phyloP scores from a whole-genome alignment of 2,329 filamentous ascomycete genomes.

The Dothideomycetes sp. region DNA sequence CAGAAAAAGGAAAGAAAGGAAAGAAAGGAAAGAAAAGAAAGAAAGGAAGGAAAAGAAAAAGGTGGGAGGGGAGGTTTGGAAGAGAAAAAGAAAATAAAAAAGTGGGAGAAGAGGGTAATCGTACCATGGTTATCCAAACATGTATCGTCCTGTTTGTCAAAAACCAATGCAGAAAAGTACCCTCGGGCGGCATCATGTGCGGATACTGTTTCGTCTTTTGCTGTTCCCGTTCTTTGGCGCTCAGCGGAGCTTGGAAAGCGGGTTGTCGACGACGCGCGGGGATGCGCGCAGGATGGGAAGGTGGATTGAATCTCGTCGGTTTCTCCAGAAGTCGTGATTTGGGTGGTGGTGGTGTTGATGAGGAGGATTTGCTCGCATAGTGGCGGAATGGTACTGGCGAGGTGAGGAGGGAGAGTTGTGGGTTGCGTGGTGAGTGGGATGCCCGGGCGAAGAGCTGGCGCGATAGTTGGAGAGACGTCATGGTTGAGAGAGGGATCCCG shows the following conservation, averaged over 20 bases:
- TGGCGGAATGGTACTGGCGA: background rate
- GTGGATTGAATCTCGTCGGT: conserved; percentile 81
- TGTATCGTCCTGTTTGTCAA: conserved; percentile 69
- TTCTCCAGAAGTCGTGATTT: conserved; percentile 71
- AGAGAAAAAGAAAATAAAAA: background rate
- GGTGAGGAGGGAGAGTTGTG: background rate
- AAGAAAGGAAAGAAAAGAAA: background rate
- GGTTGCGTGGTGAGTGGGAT: background rate
- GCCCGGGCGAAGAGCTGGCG: conserved; percentile 5
- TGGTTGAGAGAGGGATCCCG: background rate
- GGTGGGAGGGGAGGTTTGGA: conserved; percentile 14
- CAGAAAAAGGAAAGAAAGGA: background rate
- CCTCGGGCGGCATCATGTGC: conserved; percentile 75
- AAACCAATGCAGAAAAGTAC: conserved; percentile 77
- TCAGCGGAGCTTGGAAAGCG: conserved; percentile 53
- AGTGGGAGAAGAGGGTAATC: no score
- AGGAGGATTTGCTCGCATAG: conserved; percentile 6
- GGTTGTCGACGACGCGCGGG: conserved; percentile 38
- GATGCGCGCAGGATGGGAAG: conserved; percentile 71
- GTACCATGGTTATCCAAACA: conserved; percentile 72
- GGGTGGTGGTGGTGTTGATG: conserved; percentile 27
- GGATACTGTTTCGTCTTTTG: conserved; percentile 70
- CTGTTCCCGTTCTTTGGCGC: conserved; percentile 57
- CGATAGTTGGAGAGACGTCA: conserved; percentile 6
- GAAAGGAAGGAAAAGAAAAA: background rate